Base-by-base conservation (phyloP, 306 rosid species). In the Senna tora region DNA sequence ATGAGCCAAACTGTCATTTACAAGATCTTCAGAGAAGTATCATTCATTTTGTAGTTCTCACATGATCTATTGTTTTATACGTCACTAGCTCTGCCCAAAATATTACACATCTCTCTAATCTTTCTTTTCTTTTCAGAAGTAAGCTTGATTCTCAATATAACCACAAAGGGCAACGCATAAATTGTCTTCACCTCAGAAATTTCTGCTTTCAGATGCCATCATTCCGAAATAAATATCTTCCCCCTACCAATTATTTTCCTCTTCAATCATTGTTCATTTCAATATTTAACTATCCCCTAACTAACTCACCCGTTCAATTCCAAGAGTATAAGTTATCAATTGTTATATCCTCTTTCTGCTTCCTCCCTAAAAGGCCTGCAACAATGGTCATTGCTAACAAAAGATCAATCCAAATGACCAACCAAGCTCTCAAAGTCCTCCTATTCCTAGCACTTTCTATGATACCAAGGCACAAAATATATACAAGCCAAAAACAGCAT, bases 341-440 rank as follows among this genome's bases (percentile, higher is more conserved):
- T 16, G 16, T 5, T 25, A n/a, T 61, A 51, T 33, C 30, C 47
- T 71, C 14, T 22, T 39, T 65, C 73, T 15, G 36, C 13, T 72
- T 45, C 42, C 36, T 58, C 34, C n/a, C 45, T 17, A 6, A 34
- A 38, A 41, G 20, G 5, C 69, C 69, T 64, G 53, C 21, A 64
- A 43, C 21, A 64, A 21, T 64, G 49, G 17, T 42, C 13, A 64
- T 38, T 64, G 13, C 6, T 43, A 69, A 67, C 66, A 66, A 59
- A 32, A 54, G 22, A 61, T 61, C 34, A 60, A 61, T 36, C 58
- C 32, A 59, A 15, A 33, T 45, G 54, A 33, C 28, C 32, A 46
- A 42, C 68, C 49, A 65, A 64, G 20, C 47, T 28, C 53, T 71
- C n/a, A 11, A 56, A 59, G 28, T 65, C 47, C 32, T 47, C 6